phyloP scores from a whole-genome alignment of 2,329 filamentous ascomycete species.

The Verticillium klebahnii region DNA sequence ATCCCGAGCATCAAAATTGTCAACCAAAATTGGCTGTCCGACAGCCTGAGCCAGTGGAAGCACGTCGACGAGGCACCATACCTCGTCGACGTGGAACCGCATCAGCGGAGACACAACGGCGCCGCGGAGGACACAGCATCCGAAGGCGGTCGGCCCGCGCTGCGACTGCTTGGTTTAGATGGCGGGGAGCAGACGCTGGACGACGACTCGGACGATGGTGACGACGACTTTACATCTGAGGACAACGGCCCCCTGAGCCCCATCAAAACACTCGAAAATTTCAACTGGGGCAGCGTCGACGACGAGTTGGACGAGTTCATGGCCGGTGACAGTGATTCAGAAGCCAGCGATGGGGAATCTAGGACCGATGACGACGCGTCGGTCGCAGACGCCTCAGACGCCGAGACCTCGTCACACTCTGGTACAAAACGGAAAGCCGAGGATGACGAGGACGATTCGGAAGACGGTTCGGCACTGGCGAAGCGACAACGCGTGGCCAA shows the following conservation, averaged over 20 bases:
- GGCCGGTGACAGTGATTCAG: constrained; percentile 47
- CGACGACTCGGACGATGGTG: constrained; percentile 32
- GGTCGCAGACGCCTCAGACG: constrained; percentile 11
- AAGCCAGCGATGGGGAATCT: constrained; percentile 17
- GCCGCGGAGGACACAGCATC: constrained; percentile 20
- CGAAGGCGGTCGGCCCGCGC: constrained; percentile 19
- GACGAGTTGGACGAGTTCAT: constrained; percentile 75
- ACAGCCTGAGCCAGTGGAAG: constrained; percentile 80
- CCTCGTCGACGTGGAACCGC: constrained; percentile 68
- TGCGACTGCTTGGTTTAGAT: constrained; percentile 16
- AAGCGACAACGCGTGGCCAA: constrained; percentile 49
- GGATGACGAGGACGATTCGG: constrained; percentile 16
- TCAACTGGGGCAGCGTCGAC: constrained; percentile 61
- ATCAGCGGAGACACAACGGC: constrained; percentile 46
- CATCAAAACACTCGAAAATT: constrained; percentile 50
- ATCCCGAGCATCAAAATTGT: constrained; percentile 85
- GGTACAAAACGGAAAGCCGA: constrained; percentile 11
- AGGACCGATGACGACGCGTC: constrained; percentile 19
- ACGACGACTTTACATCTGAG: constrained; percentile 45
- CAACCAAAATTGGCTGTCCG: constrained; percentile 81
- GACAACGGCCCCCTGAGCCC: constrained; percentile 41
- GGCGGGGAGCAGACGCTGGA: constrained; percentile 6
- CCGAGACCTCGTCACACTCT: not conserved
- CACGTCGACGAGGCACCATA: constrained; percentile 75
- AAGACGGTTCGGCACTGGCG: constrained; percentile 27